Percentiles rank a stretch among this genome's conserved stretches.
Conservation (phyloP, 768 basidiomycete genomes). For the Symmetrospora coprosmae region DNA sequence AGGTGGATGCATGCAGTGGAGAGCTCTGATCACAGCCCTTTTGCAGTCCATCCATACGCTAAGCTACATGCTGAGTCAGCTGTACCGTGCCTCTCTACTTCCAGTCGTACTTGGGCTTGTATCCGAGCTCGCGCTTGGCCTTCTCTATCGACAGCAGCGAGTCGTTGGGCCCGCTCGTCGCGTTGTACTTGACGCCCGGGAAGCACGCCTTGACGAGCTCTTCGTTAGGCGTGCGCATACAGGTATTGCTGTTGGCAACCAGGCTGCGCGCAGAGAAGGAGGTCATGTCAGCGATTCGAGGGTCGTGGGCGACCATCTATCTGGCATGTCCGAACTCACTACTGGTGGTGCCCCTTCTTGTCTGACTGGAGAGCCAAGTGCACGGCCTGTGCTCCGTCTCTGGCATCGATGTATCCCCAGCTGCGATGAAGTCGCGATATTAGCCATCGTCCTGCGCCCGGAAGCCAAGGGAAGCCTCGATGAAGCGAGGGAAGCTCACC, state of each 20-base stretch:
- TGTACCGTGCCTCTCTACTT: conserved; percentile 6
- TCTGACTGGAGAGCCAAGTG: conserved; percentile 21
- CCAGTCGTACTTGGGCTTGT: conserved; percentile 27
- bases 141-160: conserved; percentile 28
- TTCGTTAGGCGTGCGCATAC: conserved; percentile 25
- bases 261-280: too few species aligned
- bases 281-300: too few species aligned
- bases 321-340: too few species aligned
- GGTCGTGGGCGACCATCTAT: too few species aligned
- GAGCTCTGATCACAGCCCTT: too few species aligned
- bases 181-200: conserved; percentile 24
- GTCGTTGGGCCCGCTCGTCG: conserved; percentile 22
- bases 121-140: conserved; percentile 31
- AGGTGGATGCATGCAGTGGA: too few species aligned
- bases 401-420: conserved; percentile 27
- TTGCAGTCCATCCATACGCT: too few species aligned
- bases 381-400: conserved; percentile 29
- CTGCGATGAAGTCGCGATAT: not conserved
- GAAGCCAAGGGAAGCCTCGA: too few species aligned
- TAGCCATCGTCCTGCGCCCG: too few species aligned
- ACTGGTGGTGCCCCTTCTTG: conserved; percentile 29
- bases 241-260: conserved; percentile 31
- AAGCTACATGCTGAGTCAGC: too few species aligned
- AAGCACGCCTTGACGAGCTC: conserved; percentile 28
- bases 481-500: conserved; percentile 23